Base-by-base conservation (phyloP, 2,329 filamentous ascomycete species). In the Diaporthe velutina region DNA sequence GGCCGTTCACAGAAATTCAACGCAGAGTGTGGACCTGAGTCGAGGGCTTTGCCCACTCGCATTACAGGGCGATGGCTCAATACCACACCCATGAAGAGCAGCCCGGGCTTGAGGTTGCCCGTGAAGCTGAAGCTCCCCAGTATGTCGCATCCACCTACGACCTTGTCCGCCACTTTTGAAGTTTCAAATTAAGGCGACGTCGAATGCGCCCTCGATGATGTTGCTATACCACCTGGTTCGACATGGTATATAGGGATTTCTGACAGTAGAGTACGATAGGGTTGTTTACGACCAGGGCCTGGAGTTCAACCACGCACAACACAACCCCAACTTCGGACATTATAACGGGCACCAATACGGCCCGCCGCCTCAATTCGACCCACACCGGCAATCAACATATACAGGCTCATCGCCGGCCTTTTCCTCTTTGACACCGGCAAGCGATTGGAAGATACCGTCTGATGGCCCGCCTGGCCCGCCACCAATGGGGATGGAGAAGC, bases 61-160 rank as follows among this genome's bases (percentile, higher is more conserved):
- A n/a, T 40, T n/a, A 33, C 35, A n/a, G 28, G 19, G 40, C 38
- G 8, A 71, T 71, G 38, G 52, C 66, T 66, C 73, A 38, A 1
- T 33, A 68, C 64, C 35, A 28, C 17, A 4, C 17, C 10, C 38
- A 64, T 3, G 45, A 72, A 33, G 70, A 72, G 42, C 70, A 72
- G n/a, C 70, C 70, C 1, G 70, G 70, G 30, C 35, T 72, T 2
- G 70, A 72, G 33, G 45, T 72, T 45, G 70, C 70, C 19, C 70
- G 25, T 12, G 22, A 38, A 28, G 64, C 17, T 22, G 64, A 68
- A 50, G 48, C 64, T 52, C 64, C 64, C 17, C 48, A 68, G 64
- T 68, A 68, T 40, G 64, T 54, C 10, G 13, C 40, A 17, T 40
- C 61, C 13, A 30, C 5, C 4, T 19, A 19, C n/a, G n/a, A 15